Evolutionary conservation across 345 rosid species (phyloP).

Genomic region (Fremontodendron californicum): DNA sequence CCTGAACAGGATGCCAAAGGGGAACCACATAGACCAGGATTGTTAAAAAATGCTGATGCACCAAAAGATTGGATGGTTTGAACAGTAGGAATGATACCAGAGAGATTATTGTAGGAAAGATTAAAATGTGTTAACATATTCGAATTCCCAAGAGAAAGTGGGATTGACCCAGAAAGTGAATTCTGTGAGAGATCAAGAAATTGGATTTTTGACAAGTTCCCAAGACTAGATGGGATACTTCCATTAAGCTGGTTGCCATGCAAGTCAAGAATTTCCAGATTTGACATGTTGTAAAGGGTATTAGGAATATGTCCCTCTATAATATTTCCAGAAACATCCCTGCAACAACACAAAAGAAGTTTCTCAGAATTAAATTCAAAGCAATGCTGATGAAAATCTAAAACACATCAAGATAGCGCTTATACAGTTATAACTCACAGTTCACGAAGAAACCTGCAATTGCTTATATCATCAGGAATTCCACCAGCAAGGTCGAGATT

Average conservation of each 20-base stretch:
- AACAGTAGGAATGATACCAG: slow-evolving; percentile 60
- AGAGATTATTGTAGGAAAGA: slow-evolving; percentile 72
- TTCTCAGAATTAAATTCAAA: slow-evolving; percentile 17
- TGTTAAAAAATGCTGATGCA: slow-evolving; percentile 63
- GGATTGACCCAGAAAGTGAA: slow-evolving; percentile 62
- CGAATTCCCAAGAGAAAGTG: slow-evolving; percentile 59
- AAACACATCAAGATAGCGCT: slow-evolving; percentile 11
- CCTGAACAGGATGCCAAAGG: slow-evolving; percentile 63
- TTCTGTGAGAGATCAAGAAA: slow-evolving; percentile 71
- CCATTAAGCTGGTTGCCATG: slow-evolving; percentile 63
- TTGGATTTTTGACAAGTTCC: slow-evolving; percentile 52
- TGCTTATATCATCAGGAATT: slow-evolving; percentile 59
- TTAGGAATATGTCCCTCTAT: slow-evolving; percentile 62
- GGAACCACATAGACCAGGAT: slow-evolving; percentile 66
- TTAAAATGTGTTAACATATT: slow-evolving; percentile 46
- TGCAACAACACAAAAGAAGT: slow-evolving; percentile 41
- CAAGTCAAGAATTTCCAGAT: slow-evolving; percentile 71
- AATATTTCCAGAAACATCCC: slow-evolving; percentile 82
- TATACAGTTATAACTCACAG: slow-evolving; percentile 90
- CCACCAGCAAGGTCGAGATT: slow-evolving; percentile 67
- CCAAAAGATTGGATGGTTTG: slow-evolving; percentile 57
- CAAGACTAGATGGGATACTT: slow-evolving; percentile 57
- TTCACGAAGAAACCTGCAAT: slow-evolving; percentile 72
- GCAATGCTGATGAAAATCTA: slow-evolving; percentile 16
- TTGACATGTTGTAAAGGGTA: slow-evolving; percentile 58